Evolutionary conservation across 495 filamentous ascomycete genomes (phyloP), one percentile per base, ranked within the genome.

Genomic region (Podospora sp.): DNA sequence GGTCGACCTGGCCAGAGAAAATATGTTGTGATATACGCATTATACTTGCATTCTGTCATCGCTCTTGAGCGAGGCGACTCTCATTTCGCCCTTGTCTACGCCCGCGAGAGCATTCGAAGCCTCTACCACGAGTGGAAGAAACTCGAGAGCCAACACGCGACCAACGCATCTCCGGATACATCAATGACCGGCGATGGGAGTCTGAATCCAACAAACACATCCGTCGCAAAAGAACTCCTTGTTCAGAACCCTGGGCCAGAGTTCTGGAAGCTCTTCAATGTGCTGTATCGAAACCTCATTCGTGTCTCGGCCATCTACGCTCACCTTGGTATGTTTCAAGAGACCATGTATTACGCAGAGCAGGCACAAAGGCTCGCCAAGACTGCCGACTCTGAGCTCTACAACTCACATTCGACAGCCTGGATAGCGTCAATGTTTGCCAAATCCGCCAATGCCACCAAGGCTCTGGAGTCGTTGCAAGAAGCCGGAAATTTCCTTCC

Each of bases 261-360:
- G 14, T 94, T 95, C 68, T 99, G 95, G 95, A 81, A 85, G 21
- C 80, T 97, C 7, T 87, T 96, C 46, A 84, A 87, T 35, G 86
- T 86, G 9, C 81, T 97, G 27, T 89, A 91, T 72, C 86, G 85
- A 6, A 85, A 87, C 56, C 77, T 94, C 29, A 71, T 87, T 56
- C 88, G 92, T 62, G 84, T 96, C 6, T 92, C 93, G 4, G 83
- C 81, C 22, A 77, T 96, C 18, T 97, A 91, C 65, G 87, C 91
- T 4, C 88, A 94, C 63, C 85, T 93, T 71, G 94, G 96, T 55
- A 84, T 97, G 75, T 91, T 93, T 69, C 89, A 90, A 60, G 96
- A 98, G 74, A 91, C 94, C 7, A 80, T 94, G n/a, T 95, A 93
- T 76, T 96, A 96, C 71, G 86, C 89, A 7, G 90, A 97, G 68